Evolutionary conservation across 2,329 filamentous ascomycete species (phyloP).

Genomic region (Stagonosporopsis cucurbitacearum): DNA sequence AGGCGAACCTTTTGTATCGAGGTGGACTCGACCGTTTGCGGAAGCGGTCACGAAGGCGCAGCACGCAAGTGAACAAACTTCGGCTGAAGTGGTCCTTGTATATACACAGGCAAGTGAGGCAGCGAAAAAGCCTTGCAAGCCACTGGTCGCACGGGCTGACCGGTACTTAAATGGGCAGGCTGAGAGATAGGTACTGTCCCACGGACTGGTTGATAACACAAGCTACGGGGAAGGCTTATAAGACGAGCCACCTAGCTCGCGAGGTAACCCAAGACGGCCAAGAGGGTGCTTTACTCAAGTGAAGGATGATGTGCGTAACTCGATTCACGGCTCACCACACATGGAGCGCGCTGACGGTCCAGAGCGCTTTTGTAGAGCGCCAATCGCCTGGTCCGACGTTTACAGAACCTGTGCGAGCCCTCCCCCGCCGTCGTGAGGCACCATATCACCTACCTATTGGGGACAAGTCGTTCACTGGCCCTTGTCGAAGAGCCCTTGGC

Average conservation of each 20-base stretch:
- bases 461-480: constrained; percentile 19
- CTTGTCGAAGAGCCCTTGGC: constrained; percentile 28
- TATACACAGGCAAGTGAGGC: constrained; percentile 22
- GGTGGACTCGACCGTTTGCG: constrained; percentile 16
- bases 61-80: constrained; percentile 16
- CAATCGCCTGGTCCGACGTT: constrained; percentile 29
- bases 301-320: constrained; percentile 22
- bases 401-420: constrained; percentile 18
- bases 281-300: constrained; percentile 22
- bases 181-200: constrained; percentile 15
- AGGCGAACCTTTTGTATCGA: constrained; percentile 12
- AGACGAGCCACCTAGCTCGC: constrained; percentile 16
- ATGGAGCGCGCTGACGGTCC: constrained; percentile 12
- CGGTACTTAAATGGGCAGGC: constrained; percentile 29
- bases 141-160: constrained; percentile 21
- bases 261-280: constrained; percentile 34
- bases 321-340: constrained; percentile 13
- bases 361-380: constrained; percentile 28
- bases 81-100: constrained; percentile 19
- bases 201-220: constrained; percentile 24
- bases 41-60: constrained; percentile 14
- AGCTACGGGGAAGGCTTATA: constrained; percentile 26
- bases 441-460: constrained; percentile 30
- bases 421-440: constrained; percentile 15
- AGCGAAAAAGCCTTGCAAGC: constrained; percentile 28